phyloP scores from a whole-genome alignment of 352 stramenopile species.

The Achlya hypogyna region DNA sequence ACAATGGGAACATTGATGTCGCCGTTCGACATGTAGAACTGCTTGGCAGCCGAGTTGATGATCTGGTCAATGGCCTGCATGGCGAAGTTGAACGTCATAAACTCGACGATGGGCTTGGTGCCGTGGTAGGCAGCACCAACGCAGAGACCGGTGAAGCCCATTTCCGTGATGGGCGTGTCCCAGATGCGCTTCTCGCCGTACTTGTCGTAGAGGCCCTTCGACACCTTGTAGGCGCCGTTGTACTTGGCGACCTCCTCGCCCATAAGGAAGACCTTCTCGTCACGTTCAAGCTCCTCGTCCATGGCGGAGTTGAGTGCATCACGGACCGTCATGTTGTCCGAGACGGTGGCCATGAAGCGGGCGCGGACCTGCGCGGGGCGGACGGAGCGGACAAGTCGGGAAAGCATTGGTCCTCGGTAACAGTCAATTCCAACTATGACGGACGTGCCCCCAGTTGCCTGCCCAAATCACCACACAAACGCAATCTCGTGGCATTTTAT shows the following conservation, averaged over 20 bases:
- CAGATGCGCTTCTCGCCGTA: slow-evolving; percentile 99
- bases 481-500: background rate
- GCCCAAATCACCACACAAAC: background rate
- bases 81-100: slow-evolving; percentile 99
- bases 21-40: slow-evolving; percentile 99
- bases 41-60: slow-evolving; percentile 99
- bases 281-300: slow-evolving; percentile 97
- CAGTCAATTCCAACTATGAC: slow-evolving; percentile 7
- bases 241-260: slow-evolving; percentile 99
- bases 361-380: slow-evolving; percentile 29
- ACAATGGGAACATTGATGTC: slow-evolving; percentile 98
- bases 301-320: slow-evolving; percentile 98
- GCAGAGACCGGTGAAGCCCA: slow-evolving; percentile 91
- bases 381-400: slow-evolving; percentile 19
- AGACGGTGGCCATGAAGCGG: slow-evolving; percentile 65
- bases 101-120: slow-evolving; percentile 98
- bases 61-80: slow-evolving; percentile 99
- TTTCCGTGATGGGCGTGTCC: slow-evolving; percentile 99
- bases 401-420: background rate
- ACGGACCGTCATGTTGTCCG: slow-evolving; percentile 91
- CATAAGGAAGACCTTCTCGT: slow-evolving; percentile 92
- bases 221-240: slow-evolving; percentile 99
- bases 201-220: slow-evolving; percentile 97
- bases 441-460: background rate
- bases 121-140: slow-evolving; percentile 95